Percentiles rank a stretch among this genome's conserved stretches.
Evolutionary conservation across 805 yeast species (phyloP).

Genomic region (Lachancea dasiensis): DNA sequence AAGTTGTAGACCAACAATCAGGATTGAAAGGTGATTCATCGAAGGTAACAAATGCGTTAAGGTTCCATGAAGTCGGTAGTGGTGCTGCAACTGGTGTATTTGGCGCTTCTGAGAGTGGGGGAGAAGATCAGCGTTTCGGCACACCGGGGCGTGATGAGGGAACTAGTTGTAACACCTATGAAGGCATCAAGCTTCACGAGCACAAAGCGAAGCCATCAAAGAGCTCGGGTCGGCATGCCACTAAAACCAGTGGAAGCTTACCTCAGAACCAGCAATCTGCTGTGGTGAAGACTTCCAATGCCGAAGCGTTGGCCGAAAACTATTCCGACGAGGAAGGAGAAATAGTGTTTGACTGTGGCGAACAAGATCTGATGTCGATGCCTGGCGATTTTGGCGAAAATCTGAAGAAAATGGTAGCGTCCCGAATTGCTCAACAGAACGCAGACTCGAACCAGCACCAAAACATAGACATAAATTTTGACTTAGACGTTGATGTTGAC

Average conservation of each 20-base stretch:
- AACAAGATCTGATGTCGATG: slow-evolving; percentile 16
- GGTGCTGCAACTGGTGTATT: background rate
- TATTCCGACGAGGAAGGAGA: slow-evolving; percentile 4
- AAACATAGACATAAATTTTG: slow-evolving; percentile 5
- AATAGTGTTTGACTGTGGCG: slow-evolving; percentile 28
- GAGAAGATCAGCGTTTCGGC: no score
- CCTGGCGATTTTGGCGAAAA: slow-evolving; percentile 7
- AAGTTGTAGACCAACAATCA: slow-evolving; percentile 16
- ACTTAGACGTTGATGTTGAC: slow-evolving; percentile 4
- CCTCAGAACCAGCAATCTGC: no score
- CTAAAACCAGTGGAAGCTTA: no score
- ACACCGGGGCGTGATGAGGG: no score
- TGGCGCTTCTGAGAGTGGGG: no score
- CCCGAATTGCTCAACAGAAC: slow-evolving; percentile 4
- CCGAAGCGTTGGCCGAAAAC: no score
- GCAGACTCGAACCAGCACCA: background rate
- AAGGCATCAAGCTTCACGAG: no score
- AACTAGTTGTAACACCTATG: no score
- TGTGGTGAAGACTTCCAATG: no score
- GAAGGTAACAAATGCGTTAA: background rate
- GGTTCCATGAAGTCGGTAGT: background rate
- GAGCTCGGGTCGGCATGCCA: no score
- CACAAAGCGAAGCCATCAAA: no score
- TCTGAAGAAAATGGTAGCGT: slow-evolving; percentile 7
- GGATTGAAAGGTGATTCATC: slow-evolving; percentile 16